These are phyloP conservation scores for Pisolithus tinctorius DNA, from an alignment of 768 basidiomycete species.

Conservation along the genomic window DNA sequence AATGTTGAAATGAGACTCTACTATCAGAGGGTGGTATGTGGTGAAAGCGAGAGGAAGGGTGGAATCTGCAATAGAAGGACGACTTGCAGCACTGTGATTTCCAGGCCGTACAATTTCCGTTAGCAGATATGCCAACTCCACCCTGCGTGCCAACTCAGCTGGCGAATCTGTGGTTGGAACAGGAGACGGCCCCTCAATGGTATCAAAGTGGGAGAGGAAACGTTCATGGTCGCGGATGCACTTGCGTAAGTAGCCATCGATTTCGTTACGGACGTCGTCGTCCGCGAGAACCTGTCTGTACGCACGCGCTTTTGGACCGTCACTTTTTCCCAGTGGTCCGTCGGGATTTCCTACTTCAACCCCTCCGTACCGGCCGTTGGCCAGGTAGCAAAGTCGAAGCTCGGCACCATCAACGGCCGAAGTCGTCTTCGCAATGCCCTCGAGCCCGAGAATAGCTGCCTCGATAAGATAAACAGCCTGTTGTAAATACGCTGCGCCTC, in stretches of 20 bases:
- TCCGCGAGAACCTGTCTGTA: slow-evolving; percentile 58
- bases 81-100: slow-evolving; percentile 31
- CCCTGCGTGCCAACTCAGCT: slow-evolving; percentile 41
- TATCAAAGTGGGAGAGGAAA: slow-evolving; percentile 79
- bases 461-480: slow-evolving; percentile 75
- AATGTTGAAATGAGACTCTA: slow-evolving; percentile 80
- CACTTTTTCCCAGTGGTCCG: slow-evolving; percentile 59
- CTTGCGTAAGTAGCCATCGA: slow-evolving; percentile 58
- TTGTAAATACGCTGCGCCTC: slow-evolving; percentile 78
- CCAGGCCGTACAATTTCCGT: slow-evolving; percentile 65
- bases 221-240: slow-evolving; percentile 79
- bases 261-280: slow-evolving; percentile 50
- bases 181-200: slow-evolving; percentile 42
- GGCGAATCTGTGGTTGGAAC: slow-evolving; percentile 10
- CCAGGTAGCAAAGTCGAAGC: slow-evolving; percentile 68
- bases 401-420: slow-evolving; percentile 61
- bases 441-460: slow-evolving; percentile 59
- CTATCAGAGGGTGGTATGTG: slow-evolving; percentile 85
- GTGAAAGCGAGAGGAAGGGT: slow-evolving; percentile 58
- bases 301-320: slow-evolving; percentile 53
- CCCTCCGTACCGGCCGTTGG: slow-evolving; percentile 74
- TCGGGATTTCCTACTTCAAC: slow-evolving; percentile 79
- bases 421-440: slow-evolving; percentile 54
- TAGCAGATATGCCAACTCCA: slow-evolving; percentile 62
- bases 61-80: slow-evolving; percentile 32